These are phyloP conservation scores for Sporisorium reilianum DNA, from an alignment of 1,284 basidiomycete genomes.

Conservation along the genomic window DNA sequence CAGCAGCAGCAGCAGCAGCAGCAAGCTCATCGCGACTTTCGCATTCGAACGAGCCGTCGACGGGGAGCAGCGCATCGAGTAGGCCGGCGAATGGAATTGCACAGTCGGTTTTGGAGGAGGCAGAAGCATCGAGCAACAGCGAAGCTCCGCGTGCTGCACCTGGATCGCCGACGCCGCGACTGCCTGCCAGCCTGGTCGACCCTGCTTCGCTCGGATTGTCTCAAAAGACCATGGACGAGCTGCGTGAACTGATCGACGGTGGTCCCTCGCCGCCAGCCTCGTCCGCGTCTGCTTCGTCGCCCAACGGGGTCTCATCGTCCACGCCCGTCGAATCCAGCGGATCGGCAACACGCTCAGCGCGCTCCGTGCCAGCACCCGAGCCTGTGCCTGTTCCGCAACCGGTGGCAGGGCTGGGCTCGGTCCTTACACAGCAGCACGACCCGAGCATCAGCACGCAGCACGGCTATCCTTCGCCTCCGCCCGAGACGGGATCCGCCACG, in stretches of 20 bases:
- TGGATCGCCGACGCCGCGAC: neutral
- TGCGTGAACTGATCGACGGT: slow-evolving; percentile 58
- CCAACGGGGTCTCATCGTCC: slow-evolving; percentile 5
- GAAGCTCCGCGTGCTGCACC: slow-evolving; percentile 1
- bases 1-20: slow-evolving; percentile 3
- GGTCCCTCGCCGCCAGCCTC: slow-evolving; percentile 35
- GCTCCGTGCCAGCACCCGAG: slow-evolving; percentile 25
- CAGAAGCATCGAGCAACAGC: slow-evolving; percentile 14
- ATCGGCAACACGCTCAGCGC: slow-evolving; percentile 8
- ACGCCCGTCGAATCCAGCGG: slow-evolving; percentile 2
- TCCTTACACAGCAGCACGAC: slow-evolving; percentile 19
- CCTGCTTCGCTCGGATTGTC: slow-evolving; percentile 50
- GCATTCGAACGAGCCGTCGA: slow-evolving; percentile 9
- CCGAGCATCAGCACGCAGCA: slow-evolving; percentile 32
- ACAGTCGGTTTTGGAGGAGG: slow-evolving; percentile 41
- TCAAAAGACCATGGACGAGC: slow-evolving; percentile 54
- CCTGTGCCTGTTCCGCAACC: slow-evolving; percentile 47
- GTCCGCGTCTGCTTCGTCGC: slow-evolving; percentile 16
- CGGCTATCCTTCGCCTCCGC: slow-evolving; percentile 44
- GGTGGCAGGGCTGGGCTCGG: slow-evolving; percentile 32
- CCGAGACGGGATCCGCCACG: slow-evolving; percentile 13
- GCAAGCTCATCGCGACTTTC: slow-evolving; percentile 17
- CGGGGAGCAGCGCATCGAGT: slow-evolving; percentile 9
- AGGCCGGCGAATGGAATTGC: slow-evolving; percentile 1
- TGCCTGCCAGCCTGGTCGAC: slow-evolving; percentile 19